A percentile compares a stretch with the other conserved stretches of the same genome.
Evolutionary conservation across 768 basidiomycete genomes (phyloP).

Genomic region (Podaxis sp.): DNA sequence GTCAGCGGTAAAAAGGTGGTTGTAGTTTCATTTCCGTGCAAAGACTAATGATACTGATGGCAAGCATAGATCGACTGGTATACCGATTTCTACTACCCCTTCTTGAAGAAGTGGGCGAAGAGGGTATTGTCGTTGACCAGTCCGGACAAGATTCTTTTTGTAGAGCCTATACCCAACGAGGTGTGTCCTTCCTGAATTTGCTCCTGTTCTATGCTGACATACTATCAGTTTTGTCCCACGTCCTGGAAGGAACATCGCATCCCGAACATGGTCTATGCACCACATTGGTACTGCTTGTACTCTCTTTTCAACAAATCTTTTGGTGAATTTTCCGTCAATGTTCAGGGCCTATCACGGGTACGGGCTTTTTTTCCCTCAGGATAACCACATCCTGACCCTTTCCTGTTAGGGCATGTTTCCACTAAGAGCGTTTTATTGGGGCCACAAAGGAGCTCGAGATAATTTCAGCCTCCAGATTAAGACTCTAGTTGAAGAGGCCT

Average conservation of each 20-base stretch:
- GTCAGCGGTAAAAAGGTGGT: slow-evolving; percentile 54
- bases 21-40: not conserved
- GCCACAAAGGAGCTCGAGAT: slow-evolving; percentile 70
- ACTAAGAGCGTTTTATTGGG: slow-evolving; percentile 81
- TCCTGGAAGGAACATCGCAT: slow-evolving; percentile 62
- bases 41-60: not conserved
- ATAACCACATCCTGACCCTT: not conserved
- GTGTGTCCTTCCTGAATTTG: slow-evolving; percentile 29
- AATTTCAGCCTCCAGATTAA: slow-evolving; percentile 82
- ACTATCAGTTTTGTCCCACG: slow-evolving; percentile 65
- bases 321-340: slow-evolving; percentile 84
- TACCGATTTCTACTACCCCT: slow-evolving; percentile 78
- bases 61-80: slow-evolving; percentile 77
- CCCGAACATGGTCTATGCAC: slow-evolving; percentile 31
- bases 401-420: slow-evolving; percentile 76
- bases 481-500: slow-evolving; percentile 69
- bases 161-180: slow-evolving; percentile 93
- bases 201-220: not conserved
- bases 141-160: slow-evolving; percentile 60
- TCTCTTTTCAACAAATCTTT: slow-evolving; percentile 82
- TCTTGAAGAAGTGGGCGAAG: slow-evolving; percentile 63
- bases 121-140: slow-evolving; percentile 46
- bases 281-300: slow-evolving; percentile 77
- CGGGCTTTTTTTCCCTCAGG: slow-evolving; percentile 11
- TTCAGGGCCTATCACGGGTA: slow-evolving; percentile 88